Conservation (phyloP, 352 stramenopile species). For the Phytopythium kandeliae region DNA sequence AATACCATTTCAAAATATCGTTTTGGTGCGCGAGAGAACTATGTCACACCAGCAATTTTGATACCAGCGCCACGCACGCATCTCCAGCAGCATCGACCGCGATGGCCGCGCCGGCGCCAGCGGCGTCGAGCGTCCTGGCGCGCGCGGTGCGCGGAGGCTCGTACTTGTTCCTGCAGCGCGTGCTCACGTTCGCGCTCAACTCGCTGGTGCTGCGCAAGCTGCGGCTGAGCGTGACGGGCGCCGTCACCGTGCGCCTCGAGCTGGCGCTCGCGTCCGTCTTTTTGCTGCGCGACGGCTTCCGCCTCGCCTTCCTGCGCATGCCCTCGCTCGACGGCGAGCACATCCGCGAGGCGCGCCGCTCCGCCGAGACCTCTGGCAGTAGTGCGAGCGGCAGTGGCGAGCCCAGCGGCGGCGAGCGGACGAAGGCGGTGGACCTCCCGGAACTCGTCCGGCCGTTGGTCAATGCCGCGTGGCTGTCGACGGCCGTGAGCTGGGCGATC, state of each 20-base stretch:
- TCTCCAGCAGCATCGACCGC: too few species aligned
- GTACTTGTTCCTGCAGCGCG: conserved; percentile 77
- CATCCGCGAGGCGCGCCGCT: neutral
- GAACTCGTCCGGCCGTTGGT: conserved; percentile 56
- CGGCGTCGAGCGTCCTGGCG: conserved; percentile 28
- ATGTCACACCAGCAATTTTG: too few species aligned
- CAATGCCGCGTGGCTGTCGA: conserved; percentile 77
- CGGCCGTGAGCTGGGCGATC: conserved; percentile 46
- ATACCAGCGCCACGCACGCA: too few species aligned
- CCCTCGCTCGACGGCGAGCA: conserved; percentile 43
- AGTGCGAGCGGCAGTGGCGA: neutral
- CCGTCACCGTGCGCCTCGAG: conserved; percentile 84
- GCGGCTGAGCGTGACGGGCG: conserved; percentile 71
- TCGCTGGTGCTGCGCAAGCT: conserved; percentile 70
- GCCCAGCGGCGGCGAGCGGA: too few species aligned
- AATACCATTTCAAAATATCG: too few species aligned
- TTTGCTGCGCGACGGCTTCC: conserved; percentile 86
- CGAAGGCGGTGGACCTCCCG: neutral
- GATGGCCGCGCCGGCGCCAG: too few species aligned
- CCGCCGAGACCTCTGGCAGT: neutral
- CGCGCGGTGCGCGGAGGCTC: conserved; percentile 57
- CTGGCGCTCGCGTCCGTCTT: conserved; percentile 87
- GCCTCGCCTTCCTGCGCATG: conserved; percentile 80
- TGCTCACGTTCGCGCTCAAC: conserved; percentile 84
- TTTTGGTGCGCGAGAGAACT: too few species aligned